Base-by-base conservation (phyloP, 129 eudicot genomes). In the Rutidosis leptorrhynchoides region DNA sequence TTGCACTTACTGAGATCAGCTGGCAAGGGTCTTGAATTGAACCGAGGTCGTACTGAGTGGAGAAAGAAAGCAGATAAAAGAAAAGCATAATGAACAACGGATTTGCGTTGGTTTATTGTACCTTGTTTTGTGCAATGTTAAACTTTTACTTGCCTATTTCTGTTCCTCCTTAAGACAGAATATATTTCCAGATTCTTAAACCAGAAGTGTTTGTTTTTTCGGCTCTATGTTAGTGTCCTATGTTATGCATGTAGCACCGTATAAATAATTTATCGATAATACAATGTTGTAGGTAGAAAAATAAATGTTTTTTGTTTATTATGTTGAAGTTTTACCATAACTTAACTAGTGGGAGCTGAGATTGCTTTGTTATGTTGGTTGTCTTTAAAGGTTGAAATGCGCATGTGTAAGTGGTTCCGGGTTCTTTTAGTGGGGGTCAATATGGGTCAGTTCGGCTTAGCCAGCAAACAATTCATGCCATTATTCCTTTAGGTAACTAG, bases 1-100 rank as follows among this genome's bases (percentile, higher is more conserved):
- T 78, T 85, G 83, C 98, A 92, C 74, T 62, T 92, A 15, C 67
- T 88, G 78, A 85, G 96, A 81, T 74, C 85, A 45, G 78, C 95
- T 7, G 74, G 80, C 3, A 76, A 73, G n/a, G 87, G 89, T 33
- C 84, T 85, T 52, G 98, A 92, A 77, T 85, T 88, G 24, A 85
- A 88, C 63, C 65, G 96, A 23, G 96, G 89, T 20, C 86, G 87
- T 22, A 88, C 96, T 0, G 89, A 81, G 70, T 88, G 98, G 96
- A 85, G 91, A 77, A 88, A 80, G 82, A 92, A 92, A 83, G 74
- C 92, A 7, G 71, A 73, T 15, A 80, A 76, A 51, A 74, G 66
- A 75, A 75, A 27, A 60, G 48, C 43, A 33, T 11, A 17, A 5
- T 21, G 55, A 32, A 16, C 28, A 37, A n/a, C n/a, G n/a, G 37